These are phyloP conservation scores for Cucurbita maxima DNA, from an alignment of 306 rosid species.

Conservation along the genomic window DNA sequence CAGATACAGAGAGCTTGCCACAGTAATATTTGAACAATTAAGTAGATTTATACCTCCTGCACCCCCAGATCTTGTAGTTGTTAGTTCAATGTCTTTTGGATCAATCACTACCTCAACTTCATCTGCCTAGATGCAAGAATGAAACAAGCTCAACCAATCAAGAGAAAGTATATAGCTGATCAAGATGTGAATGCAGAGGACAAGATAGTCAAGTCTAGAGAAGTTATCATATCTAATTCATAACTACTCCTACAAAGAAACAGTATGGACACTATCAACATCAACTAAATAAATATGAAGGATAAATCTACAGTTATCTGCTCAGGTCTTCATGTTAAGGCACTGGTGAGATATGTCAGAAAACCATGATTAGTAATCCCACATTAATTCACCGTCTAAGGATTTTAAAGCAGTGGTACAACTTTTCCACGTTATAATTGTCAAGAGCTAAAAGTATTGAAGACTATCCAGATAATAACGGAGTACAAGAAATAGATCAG, in stretches of 20 bases:
- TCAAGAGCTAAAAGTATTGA: neutral
- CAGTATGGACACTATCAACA: neutral
- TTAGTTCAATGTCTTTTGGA: conserved; percentile 90
- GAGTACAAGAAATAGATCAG: neutral
- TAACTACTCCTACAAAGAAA: neutral
- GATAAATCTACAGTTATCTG: neutral
- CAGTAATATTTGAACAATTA: neutral
- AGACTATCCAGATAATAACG: neutral
- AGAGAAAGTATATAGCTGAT: neutral
- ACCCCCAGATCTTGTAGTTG: conserved; percentile 95
- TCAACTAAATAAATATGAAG: neutral
- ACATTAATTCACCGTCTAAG: neutral
- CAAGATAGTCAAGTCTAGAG: neutral
- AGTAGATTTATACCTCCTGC: conserved; percentile 72
- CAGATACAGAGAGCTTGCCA: neutral
- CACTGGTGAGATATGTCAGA: neutral
- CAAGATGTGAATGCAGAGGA: neutral
- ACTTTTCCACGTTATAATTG: neutral
- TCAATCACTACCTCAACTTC: conserved; percentile 90
- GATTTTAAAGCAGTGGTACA: neutral
- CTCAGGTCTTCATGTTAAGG: neutral
- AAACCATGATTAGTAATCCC: neutral
- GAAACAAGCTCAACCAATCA: conserved; percentile 9
- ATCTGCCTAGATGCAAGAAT: conserved; percentile 52
- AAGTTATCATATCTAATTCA: neutral